Evolutionary conservation across 306 rosid species (phyloP), one percentile per base, ranked within the genome.

Genomic region (Cercis canadensis): DNA sequence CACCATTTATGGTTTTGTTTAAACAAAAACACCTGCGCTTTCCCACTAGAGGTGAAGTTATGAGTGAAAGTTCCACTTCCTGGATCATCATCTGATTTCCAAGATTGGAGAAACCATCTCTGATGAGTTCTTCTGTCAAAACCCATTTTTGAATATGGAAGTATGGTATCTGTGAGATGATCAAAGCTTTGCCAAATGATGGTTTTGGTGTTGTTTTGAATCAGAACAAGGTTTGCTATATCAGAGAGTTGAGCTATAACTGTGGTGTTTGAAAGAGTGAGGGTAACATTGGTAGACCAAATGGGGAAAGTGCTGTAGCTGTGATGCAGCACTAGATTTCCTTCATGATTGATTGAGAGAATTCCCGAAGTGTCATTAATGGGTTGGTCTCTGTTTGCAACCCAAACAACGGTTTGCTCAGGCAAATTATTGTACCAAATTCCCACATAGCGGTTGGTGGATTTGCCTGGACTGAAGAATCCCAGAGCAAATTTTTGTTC

Each of bases 341-440:
- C 68, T 7, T 14, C 53, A 21, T 2, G 18, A 7, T 62, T 11
- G 2, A 62, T 24, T 19, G 65, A 69, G 65, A 69, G 65, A 56
- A 69, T 44, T 3, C 74, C 74, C 6, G 65, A 36, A 6, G 31
- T 46, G 5, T 51, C 62, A 7, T 51, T 51, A 0, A 55, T 57
- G 15, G 55, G 77, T 4, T 39, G 9, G 33, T 73, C 37, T 50
- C 69, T 72, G 46, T 83, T 86, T 12, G 87, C 87, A 9, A 86
- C 86, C 90, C 90, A 86, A 4, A 80, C 69, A 31, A 75, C 21
- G 5, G 82, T 40, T 49, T 46, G 18, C 4, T 57, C 62, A 10
- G 67, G 69, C 31, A 65, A n/a, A 11, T 41, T 17, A 3, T 56
- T 3, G 18, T 77, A 86, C 87, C 90, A 75, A 37, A 86, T 80